Evolutionary conservation across 179 eudicot species (phyloP), one percentile per base, ranked within the genome.

Genomic region (Patellifolia procumbens): DNA sequence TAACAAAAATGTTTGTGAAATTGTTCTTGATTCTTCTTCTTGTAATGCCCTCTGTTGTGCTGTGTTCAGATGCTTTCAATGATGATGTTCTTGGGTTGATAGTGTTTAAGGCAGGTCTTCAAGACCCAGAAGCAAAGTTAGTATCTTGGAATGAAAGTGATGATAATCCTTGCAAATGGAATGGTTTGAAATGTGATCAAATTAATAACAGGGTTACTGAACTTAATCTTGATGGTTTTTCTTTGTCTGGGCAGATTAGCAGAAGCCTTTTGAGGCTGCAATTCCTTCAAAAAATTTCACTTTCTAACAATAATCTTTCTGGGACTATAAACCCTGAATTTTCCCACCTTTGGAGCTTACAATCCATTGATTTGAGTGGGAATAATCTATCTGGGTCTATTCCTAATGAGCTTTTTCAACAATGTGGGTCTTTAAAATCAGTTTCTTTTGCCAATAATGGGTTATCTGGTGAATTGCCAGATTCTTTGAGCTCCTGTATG

Each of bases 71-170:
- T 84, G 85, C 87, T 46, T 83, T 91, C 43, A 91, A 91, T 81
- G 96, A 92, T 79, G 97, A 92, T 80, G 91, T 92, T 76, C 83
- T 92, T 58, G 97, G 97, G 75, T 63, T 93, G 64, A 87, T 93
- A 12, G 98, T 87, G 4, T 90, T 93, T 79, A 93, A 93, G 70
- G 90, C 95, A n/a, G 91, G 84, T 43, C 79, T 93, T 16, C 37
- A 45, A 17, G 98, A 93, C 89, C 98, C 98, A 35, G 63, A 79
- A 42, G 80, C 87, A 19, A 87, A 80, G 53, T 85, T 93, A 53
- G 32, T 74, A n/a, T 87, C 98, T 24, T 93, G 98, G 98, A 89
- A 80, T 43, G 97, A 93, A 15, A 90, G 86, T 78, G 97, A 88
- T 64, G 86, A 84, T 59, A 79, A 39, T 19, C 85, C 93, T 52